A percentile compares a stretch with the other conserved stretches of the same genome.
Evolutionary conservation across 1,284 basidiomycete species (phyloP).

Genomic region (Meira miltonrushii): DNA sequence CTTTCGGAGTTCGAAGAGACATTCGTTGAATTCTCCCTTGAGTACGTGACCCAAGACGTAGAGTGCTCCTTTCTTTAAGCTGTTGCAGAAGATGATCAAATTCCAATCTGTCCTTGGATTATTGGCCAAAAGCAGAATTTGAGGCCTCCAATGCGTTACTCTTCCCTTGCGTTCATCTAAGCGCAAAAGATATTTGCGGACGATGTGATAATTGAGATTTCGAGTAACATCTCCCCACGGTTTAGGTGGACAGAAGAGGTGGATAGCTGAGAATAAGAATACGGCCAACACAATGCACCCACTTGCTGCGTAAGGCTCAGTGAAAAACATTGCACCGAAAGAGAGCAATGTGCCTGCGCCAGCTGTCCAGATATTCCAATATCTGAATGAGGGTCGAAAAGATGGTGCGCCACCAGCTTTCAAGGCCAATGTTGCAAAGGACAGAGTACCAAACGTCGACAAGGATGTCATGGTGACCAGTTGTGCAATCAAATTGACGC

Average conservation of each 20-base stretch:
- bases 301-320: constrained; percentile 33
- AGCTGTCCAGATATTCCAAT: constrained; percentile 52
- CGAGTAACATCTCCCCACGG: constrained; percentile 52
- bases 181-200: constrained; percentile 49
- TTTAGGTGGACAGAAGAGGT: constrained; percentile 49
- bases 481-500: constrained; percentile 50
- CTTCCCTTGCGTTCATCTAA: constrained; percentile 51
- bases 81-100: constrained; percentile 52
- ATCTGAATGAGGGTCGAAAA: constrained; percentile 51
- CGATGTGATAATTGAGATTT: constrained; percentile 50
- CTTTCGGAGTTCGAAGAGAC: constrained; percentile 43
- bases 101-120: constrained; percentile 51
- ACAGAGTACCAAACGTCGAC: constrained; percentile 48
- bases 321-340: constrained; percentile 51
- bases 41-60: constrained; percentile 50
- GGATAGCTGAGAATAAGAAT: constrained; percentile 46
- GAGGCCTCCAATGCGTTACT: constrained; percentile 52
- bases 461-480: constrained; percentile 51
- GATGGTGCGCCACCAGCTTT: constrained; percentile 51
- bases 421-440: constrained; percentile 48
- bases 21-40: constrained; percentile 50
- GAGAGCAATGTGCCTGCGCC: constrained; percentile 40
- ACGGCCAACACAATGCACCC: constrained; percentile 42
- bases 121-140: constrained; percentile 49
- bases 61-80: constrained; percentile 50